Conservation (phyloP, 371 early-diverging fungal genomes). For the Mortierella sp. region DNA sequence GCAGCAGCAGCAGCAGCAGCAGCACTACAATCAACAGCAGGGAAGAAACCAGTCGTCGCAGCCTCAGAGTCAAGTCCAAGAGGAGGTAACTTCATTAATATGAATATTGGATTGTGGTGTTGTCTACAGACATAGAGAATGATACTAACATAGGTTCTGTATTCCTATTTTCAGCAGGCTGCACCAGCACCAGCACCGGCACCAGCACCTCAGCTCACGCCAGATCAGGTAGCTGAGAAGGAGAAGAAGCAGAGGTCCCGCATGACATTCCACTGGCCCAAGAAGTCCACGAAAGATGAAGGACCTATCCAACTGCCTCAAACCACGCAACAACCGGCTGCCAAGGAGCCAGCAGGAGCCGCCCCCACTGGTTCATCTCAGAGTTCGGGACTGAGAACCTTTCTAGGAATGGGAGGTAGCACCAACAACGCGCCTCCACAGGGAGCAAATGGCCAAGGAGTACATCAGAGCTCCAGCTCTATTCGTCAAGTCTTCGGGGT, state of each 20-base stretch:
- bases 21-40: constrained; percentile 14
- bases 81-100: constrained; percentile 36
- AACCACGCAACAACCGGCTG: background rate
- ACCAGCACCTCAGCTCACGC: constrained; percentile 13
- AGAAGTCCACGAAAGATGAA: constrained; percentile 48
- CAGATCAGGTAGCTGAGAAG: constrained; percentile 45
- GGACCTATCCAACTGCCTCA: constrained; percentile 1
- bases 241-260: constrained; percentile 58
- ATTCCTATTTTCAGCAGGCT: too few relatives aligned
- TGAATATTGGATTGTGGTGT: too few relatives aligned
- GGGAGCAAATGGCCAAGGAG: constrained; percentile 4
- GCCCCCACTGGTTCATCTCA: constrained; percentile 8
- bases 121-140: too few relatives aligned
- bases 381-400: constrained; percentile 28
- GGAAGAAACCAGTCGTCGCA: constrained; percentile 37
- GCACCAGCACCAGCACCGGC: constrained; percentile 15
- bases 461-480: too few relatives aligned
- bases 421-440: constrained; percentile 9
- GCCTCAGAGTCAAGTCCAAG: constrained; percentile 27
- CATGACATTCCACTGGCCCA: constrained; percentile 55
- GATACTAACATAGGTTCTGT: too few relatives aligned
- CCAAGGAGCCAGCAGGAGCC: constrained; percentile 4
- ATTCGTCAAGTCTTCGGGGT: constrained; percentile 78
- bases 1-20: constrained; percentile 25
- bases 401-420: constrained; percentile 26